Evolutionary conservation across 176 grass and related monocot species (phyloP).

Genomic region (Dendrocalamus sinicus): DNA sequence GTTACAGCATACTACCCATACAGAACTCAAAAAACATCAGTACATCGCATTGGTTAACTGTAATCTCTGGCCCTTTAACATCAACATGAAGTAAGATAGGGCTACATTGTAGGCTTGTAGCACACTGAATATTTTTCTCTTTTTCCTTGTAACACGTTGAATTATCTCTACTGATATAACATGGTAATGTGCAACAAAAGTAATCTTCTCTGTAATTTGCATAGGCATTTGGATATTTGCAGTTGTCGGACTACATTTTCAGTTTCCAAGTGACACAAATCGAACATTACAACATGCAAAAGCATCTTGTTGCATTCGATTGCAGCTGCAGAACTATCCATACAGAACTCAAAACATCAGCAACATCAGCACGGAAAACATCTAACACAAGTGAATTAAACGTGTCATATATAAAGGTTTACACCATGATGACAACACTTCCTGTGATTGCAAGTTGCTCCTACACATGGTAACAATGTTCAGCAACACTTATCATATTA

Average conservation of each 20-base stretch:
- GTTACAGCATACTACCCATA: neutral
- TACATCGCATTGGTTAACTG: neutral
- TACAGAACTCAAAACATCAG: neutral
- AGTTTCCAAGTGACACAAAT: neutral
- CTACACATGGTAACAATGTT: neutral
- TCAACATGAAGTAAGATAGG: neutral
- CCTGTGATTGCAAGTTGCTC: neutral
- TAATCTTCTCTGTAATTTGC: too few relatives aligned
- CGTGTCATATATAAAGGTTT: too few relatives aligned
- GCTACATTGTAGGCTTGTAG: neutral
- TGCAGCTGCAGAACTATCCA: neutral
- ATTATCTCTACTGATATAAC: too few relatives aligned
- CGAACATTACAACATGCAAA: too few relatives aligned
- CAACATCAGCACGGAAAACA: neutral
- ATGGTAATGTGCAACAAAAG: too few relatives aligned
- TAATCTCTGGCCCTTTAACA: neutral
- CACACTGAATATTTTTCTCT: too few relatives aligned
- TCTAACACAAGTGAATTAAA: neutral
- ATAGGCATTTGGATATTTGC: too few relatives aligned
- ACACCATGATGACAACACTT: neutral
- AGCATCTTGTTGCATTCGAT: neutral
- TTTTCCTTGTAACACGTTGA: too few relatives aligned
- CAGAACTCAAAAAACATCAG: neutral
- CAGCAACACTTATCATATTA: neutral
- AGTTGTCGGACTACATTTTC: too few relatives aligned